Evolutionary conservation across 1,284 basidiomycete species (phyloP).

Genomic region (Ganoderma resinaceum): DNA sequence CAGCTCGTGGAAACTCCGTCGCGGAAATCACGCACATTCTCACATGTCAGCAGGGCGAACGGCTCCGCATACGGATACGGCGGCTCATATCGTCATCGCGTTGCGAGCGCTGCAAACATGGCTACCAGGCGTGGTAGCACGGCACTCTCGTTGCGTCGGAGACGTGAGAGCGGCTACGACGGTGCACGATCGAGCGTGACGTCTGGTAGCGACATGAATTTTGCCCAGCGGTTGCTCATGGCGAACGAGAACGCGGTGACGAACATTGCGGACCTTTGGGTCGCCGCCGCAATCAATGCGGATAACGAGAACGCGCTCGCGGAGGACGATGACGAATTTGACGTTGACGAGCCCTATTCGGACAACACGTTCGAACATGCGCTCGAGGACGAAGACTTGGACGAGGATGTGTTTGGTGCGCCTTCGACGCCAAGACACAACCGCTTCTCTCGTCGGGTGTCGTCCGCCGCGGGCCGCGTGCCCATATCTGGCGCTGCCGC

Average conservation of each 20-base stretch:
- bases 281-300: conserved; percentile 90
- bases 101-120: conserved; percentile 48
- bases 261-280: conserved; percentile 91
- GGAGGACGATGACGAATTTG: conserved; percentile 40
- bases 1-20: conserved; percentile 53
- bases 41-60: conserved; percentile 61
- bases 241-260: conserved; percentile 92
- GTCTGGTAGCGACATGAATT: conserved; percentile 67
- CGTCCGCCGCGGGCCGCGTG: conserved; percentile 15
- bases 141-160: conserved; percentile 51
- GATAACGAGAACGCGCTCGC: conserved; percentile 84
- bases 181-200: conserved; percentile 46
- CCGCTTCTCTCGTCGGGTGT: conserved; percentile 35
- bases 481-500: not conserved
- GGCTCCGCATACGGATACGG: conserved; percentile 85
- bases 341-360: conserved; percentile 16
- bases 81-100: conserved; percentile 58
- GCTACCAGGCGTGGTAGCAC: conserved; percentile 56
- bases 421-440: conserved; percentile 33
- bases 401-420: conserved; percentile 40
- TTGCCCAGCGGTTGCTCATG: conserved; percentile 90
- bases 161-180: conserved; percentile 53
- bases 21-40: conserved; percentile 52
- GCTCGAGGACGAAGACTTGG: conserved; percentile 39
- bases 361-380: conserved; percentile 36